phyloP scores from a whole-genome alignment of 2,329 filamentous ascomycete species.

The Aspergillus arachidicola region DNA sequence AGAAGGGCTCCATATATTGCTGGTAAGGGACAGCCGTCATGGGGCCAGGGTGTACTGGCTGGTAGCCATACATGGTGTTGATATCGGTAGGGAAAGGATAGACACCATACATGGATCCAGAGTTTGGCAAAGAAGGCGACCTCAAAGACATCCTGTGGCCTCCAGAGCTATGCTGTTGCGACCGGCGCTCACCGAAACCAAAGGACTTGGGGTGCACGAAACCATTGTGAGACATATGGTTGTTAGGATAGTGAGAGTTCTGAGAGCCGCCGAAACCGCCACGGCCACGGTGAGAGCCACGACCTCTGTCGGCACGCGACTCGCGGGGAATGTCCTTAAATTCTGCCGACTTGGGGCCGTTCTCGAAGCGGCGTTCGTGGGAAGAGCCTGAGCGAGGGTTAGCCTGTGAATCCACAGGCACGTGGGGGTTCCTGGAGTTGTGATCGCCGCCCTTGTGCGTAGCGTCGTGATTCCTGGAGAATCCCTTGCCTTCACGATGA shows the following conservation, averaged over 20 bases:
- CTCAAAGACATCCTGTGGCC: conserved; percentile 57
- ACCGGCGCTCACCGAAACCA: conserved; percentile 46
- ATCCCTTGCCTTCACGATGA: conserved; percentile 39
- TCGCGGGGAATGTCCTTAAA: conserved; percentile 41
- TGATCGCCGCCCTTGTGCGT: conserved; percentile 31
- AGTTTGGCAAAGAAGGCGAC: conserved; percentile 64
- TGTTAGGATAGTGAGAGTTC: conserved; percentile 42
- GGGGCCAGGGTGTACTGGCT: conserved; percentile 52
- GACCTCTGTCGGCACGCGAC: conserved; percentile 42
- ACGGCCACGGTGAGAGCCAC: conserved; percentile 44
- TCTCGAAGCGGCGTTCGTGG: conserved; percentile 43
- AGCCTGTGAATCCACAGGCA: conserved; percentile 37
- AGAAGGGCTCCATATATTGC: conserved; percentile 60
- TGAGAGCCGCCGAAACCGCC: conserved; percentile 41
- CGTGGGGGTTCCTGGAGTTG: conserved; percentile 29
- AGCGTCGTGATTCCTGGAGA: conserved; percentile 35
- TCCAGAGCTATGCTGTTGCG: conserved; percentile 44
- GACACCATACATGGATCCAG: conserved; percentile 52
- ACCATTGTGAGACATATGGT: conserved; percentile 42
- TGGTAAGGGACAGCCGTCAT: conserved; percentile 63
- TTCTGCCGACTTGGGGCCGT: conserved; percentile 42
- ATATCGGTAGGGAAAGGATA: conserved; percentile 48
- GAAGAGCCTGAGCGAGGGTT: conserved; percentile 30
- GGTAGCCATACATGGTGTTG: conserved; percentile 60
- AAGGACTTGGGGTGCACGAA: conserved; percentile 45